Conservation (phyloP, 345 rosid genomes). For the Acer saccharum region DNA sequence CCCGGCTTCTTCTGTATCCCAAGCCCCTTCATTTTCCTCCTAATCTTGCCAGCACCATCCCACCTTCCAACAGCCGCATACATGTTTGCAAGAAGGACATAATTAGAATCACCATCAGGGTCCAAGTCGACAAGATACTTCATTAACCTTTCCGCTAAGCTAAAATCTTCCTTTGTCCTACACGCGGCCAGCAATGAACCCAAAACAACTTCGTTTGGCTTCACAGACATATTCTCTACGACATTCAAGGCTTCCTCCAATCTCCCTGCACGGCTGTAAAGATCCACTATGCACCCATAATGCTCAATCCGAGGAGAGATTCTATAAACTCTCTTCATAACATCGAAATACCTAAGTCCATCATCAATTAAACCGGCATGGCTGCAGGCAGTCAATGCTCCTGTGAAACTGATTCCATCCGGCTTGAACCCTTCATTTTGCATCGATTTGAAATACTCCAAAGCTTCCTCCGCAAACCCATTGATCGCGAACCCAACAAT, state of each 20-base stretch:
- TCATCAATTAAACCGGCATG: conserved; percentile 65
- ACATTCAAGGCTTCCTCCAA: conserved; percentile 62
- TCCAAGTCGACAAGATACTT: conserved; percentile 49
- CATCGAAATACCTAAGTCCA: conserved; percentile 56
- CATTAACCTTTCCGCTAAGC: conserved; percentile 59
- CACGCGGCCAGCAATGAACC: conserved; percentile 84
- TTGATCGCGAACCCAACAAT: conserved; percentile 68
- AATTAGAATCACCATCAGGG: conserved; percentile 56
- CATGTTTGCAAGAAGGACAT: conserved; percentile 68
- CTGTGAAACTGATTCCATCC: conserved; percentile 69
- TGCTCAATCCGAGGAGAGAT: conserved; percentile 77
- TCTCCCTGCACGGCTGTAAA: conserved; percentile 81
- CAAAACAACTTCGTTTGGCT: conserved; percentile 78
- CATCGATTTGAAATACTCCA: conserved; percentile 57
- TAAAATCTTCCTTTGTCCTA: conserved; percentile 47
- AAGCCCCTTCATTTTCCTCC: conserved; percentile 65
- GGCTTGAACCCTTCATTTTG: conserved; percentile 60
- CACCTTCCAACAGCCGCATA: conserved; percentile 75
- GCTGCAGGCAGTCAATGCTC: conserved; percentile 74
- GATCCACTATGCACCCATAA: conserved; percentile 88
- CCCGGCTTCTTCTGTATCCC: conserved; percentile 79
- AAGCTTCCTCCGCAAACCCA: conserved; percentile 58
- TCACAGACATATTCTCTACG: conserved; percentile 68
- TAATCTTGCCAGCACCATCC: conserved; percentile 73
- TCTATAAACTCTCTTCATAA: conserved; percentile 49